Evolutionary conservation across 2,329 filamentous ascomycete species (phyloP), one percentile per base, ranked within the genome.

Genomic region (Epichloe bromicola): DNA sequence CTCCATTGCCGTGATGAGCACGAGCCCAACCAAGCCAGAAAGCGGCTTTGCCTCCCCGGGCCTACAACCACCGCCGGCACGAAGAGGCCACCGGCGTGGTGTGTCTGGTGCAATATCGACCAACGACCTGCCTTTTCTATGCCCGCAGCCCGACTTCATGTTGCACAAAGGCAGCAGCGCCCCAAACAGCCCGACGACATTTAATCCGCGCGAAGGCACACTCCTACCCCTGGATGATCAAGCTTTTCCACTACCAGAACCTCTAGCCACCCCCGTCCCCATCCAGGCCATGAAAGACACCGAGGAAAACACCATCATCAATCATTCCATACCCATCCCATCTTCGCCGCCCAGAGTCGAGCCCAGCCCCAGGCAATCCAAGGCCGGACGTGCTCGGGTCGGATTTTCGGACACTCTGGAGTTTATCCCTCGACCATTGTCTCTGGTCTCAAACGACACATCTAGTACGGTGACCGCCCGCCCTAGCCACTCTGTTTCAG

Each of bases 401-500:
- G 86, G 85, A 1, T 95, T 95, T 61, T 88, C 86, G 1, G 88
- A 94, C 56, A 86, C 80, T 11, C 74, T 94, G 30, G 87, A 94
- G 64, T 89, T 86, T 55, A 90, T 90, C 58, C 85, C 85, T 5
- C 79, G 88, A 11, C 89, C 90, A 0, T 69, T 94, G 17, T 95
- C 90, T 2, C 73, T 90, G 19, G 82, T 94, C 14, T 95, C 88
- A 1, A 90, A 83, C 19, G 88, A 93, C 63, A 88, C 87, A 0
- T 84, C 88, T 44, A 89, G 83, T 61, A 93, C 85, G 3, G 70
- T 80, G 50, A 88, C 86, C 1, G 75, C 83, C 17, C 78, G 81
- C 26, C 76, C 76, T 3, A 79, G 81, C 5, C 87, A 91, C 63
- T 87, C 83, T 2, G 75, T 87, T 36, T 85, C 85, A 26, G 85